phyloP scores from a whole-genome alignment of 148 eudicot genomes.

The Suaeda aralocaspica region DNA sequence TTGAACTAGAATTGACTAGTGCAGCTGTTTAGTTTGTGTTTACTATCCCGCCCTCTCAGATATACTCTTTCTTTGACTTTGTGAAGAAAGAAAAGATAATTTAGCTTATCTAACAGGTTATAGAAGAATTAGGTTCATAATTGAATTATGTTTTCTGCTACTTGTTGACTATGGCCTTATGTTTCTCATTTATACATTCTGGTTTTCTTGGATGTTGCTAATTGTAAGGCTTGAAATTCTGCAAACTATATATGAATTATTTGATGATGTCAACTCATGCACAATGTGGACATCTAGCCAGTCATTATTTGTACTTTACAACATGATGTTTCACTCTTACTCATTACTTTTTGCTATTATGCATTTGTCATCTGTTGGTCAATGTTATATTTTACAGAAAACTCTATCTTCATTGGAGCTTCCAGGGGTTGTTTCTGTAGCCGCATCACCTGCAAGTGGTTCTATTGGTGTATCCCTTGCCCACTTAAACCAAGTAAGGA shows the following conservation, averaged over 20 bases:
- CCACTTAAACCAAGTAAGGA: conserved; percentile 32
- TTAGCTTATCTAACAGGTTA: not conserved
- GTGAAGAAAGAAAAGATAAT: not conserved
- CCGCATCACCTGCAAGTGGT: conserved; percentile 41
- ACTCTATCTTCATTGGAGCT: conserved; percentile 88
- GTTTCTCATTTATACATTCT: not conserved
- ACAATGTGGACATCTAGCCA: not conserved
- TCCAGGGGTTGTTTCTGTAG: conserved; percentile 67
- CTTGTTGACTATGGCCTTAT: not conserved
- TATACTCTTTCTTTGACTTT: no score
- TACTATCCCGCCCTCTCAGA: not conserved
- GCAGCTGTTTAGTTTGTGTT: no score
- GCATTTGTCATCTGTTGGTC: not conserved
- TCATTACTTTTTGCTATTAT: not conserved
- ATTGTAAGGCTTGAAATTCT: not conserved
- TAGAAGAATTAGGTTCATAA: not conserved
- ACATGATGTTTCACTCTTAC: not conserved
- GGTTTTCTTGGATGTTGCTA: not conserved
- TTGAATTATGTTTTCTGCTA: not conserved
- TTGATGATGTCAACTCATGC: not conserved
- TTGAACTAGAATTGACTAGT: no score
- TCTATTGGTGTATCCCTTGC: conserved; percentile 40
- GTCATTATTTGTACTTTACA: not conserved
- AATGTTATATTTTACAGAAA: conserved; percentile 42
- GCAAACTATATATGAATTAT: not conserved